Evolutionary conservation across 306 rosid genomes (phyloP), one percentile per base, ranked within the genome.

Genomic region (Crotalaria pallida): DNA sequence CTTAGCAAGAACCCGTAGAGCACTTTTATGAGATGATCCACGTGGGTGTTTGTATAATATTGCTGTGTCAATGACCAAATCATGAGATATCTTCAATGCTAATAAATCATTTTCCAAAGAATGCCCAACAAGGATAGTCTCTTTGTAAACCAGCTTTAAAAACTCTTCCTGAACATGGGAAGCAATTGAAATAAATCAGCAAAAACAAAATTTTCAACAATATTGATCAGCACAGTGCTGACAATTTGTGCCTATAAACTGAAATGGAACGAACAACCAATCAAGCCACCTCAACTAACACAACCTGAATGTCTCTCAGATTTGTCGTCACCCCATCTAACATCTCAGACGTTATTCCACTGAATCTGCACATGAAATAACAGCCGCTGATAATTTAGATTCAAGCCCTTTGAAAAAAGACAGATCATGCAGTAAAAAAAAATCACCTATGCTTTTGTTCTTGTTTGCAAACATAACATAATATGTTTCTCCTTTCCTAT

Each of bases 271-370:
- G 12, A 74, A 67, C 45, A 63, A 61, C 22, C 68, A 50, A 69
- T 21, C 36, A 78, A 72, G 58, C 67, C 33, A 58, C 31, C n/a
- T 22, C 65, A 67, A 62, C 75, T 38, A 57, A 48, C 65, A 65
- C 10, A 81, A 94, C 99, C 99, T 94, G 99, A 84, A 91, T 83
- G 58, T 94, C 96, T 78, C 76, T 76, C 71, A 94, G 88, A 77
- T 69, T 85, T 60, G 96, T 94, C 6, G 92, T 86, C 85, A 94
- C 97, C 68, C 77, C 95, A 75, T 78, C 77, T 87, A 94, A 75
- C 99, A 89, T 87, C 82, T 88, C 96, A 67, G 84, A 53, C 0
- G 99, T 94, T 75, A 94, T 94, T 77, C 99, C 99, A 83, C 99
- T 94, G 75, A 17, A 94, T 87, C 99, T 94, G 95, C 82, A 71